Evolutionary conservation across 805 yeast species (phyloP).

Genomic region (Candida endomychidarum): DNA sequence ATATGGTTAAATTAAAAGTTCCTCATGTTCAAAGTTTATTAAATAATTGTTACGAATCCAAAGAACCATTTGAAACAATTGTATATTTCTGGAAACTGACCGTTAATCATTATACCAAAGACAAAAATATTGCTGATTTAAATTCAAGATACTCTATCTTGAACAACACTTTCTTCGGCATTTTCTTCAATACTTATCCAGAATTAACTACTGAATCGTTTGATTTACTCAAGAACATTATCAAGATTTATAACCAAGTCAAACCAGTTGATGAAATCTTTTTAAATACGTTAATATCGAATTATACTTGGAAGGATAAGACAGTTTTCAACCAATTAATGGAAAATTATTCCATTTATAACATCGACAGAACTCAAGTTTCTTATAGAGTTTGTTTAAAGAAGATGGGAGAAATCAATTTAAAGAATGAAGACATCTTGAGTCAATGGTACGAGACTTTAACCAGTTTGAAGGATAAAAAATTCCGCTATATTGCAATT

Average conservation of each 20-base stretch:
- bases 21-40: constrained; percentile 68
- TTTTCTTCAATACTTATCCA: constrained; percentile 63
- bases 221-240: constrained; percentile 53
- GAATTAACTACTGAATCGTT: constrained; percentile 55
- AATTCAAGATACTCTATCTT: constrained; percentile 70
- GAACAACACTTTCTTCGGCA: constrained; percentile 65
- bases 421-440: constrained; percentile 51
- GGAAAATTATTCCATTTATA: constrained; percentile 56
- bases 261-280: constrained; percentile 76
- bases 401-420: constrained; percentile 64
- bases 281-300: constrained; percentile 70
- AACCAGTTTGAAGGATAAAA: constrained; percentile 47
- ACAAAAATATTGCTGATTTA: constrained; percentile 33
- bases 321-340: constrained; percentile 64
- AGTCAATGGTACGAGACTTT: constrained; percentile 56
- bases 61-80: constrained; percentile 58
- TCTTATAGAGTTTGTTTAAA: constrained; percentile 72
- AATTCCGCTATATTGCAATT: constrained; percentile 65
- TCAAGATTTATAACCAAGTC: constrained; percentile 53
- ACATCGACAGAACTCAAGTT: constrained; percentile 62
- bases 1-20: constrained; percentile 66
- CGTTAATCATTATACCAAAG: constrained; percentile 47
- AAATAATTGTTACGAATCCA: constrained; percentile 56
- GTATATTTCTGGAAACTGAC: constrained; percentile 63
- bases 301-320: constrained; percentile 66